Evolutionary conservation across 2,329 filamentous ascomycete genomes (phyloP).

Genomic region (Ophiostoma montium): DNA sequence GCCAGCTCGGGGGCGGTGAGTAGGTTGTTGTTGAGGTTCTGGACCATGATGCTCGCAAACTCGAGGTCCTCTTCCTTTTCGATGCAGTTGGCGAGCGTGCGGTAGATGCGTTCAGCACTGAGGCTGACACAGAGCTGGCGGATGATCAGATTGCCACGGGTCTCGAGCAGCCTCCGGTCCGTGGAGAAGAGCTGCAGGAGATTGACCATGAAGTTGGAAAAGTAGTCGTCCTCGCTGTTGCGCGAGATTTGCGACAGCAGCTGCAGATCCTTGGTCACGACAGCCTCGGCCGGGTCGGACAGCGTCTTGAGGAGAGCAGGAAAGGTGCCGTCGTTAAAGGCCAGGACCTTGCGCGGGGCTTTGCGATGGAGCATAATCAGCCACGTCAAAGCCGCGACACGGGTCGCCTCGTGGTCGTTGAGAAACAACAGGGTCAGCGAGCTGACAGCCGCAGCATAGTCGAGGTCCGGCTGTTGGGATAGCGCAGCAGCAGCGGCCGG

Average conservation of each 20-base stretch:
- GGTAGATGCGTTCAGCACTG: conserved; percentile 88
- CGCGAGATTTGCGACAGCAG: conserved; percentile 90
- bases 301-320: conserved; percentile 90
- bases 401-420: conserved; percentile 91
- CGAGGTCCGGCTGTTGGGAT: conserved; percentile 53
- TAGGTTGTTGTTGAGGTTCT: conserved; percentile 97
- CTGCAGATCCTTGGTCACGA: conserved; percentile 88
- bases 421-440: conserved; percentile 86
- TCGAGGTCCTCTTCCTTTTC: conserved; percentile 97
- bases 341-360: conserved; percentile 80
- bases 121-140: conserved; percentile 85
- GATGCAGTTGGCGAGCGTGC: conserved; percentile 88
- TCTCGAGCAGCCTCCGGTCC: conserved; percentile 80
- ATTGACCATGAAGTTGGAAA: conserved; percentile 96
- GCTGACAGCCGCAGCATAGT: conserved; percentile 89
- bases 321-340: conserved; percentile 95
- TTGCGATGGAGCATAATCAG: conserved; percentile 96
- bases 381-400: conserved; percentile 89
- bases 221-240: conserved; percentile 95
- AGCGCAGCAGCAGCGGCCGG: conserved; percentile 19
- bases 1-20: conserved; percentile 92
- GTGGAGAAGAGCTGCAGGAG: conserved; percentile 90
- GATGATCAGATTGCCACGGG: conserved; percentile 89
- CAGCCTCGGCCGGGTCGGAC: conserved; percentile 86
- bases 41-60: conserved; percentile 98